Conservation (phyloP, 495 filamentous ascomycete genomes). For the Aspergillus olivimuriae region DNA sequence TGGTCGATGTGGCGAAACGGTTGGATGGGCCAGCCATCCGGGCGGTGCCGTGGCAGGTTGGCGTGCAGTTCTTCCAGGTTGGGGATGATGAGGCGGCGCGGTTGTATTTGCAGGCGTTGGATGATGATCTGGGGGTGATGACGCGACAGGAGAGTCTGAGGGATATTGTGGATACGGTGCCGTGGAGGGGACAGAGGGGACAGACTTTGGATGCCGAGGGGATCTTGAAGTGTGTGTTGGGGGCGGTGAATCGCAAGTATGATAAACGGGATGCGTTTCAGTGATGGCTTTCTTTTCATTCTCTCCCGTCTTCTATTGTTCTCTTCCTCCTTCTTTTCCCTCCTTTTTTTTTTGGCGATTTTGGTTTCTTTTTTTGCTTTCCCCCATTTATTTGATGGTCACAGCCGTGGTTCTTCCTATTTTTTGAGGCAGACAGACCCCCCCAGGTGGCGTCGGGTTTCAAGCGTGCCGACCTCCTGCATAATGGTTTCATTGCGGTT, state of each 20-base stretch:
- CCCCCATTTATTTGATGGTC: no score
- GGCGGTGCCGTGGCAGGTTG: slow-evolving; percentile 79
- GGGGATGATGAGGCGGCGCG: slow-evolving; percentile 64
- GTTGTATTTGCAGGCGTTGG: slow-evolving; percentile 62
- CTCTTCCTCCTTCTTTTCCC: neutral
- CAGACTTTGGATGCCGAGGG: slow-evolving; percentile 53
- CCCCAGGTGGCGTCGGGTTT: no score
- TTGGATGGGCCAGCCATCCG: slow-evolving; percentile 55
- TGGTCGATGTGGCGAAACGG: slow-evolving; percentile 59
- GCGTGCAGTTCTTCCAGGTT: slow-evolving; percentile 96
- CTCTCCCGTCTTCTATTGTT: slow-evolving; percentile 5
- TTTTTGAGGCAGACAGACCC: no score
- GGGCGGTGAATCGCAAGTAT: slow-evolving; percentile 38
- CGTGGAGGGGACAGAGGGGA: slow-evolving; percentile 49
- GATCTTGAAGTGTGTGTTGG: slow-evolving; percentile 79
- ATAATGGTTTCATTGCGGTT: no score
- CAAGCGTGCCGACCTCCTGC: no score
- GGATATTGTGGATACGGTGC: slow-evolving; percentile 94
- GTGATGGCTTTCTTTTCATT: slow-evolving; percentile 13
- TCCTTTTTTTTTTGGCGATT: neutral
- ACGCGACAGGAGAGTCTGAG: slow-evolving; percentile 48
- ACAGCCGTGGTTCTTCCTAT: no score
- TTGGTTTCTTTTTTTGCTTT: no score
- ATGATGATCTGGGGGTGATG: slow-evolving; percentile 61
- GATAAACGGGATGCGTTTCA: slow-evolving; percentile 22